phyloP scores from a whole-genome alignment of 2,329 filamentous ascomycete species.

The Pseudogymnoascus verrucosus region DNA sequence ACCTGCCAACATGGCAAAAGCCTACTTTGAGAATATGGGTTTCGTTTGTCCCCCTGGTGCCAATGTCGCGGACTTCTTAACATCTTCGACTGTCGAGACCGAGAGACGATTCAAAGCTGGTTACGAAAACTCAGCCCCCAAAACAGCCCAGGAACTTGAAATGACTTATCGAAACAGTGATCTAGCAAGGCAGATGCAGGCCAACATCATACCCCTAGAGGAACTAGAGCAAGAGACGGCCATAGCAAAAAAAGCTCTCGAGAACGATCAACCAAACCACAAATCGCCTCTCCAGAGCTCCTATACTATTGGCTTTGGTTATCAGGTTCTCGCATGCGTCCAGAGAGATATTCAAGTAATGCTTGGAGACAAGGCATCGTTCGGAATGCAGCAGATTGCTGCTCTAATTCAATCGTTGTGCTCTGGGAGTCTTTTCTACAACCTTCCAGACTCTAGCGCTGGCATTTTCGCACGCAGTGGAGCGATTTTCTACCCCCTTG shows the following conservation, averaged over 20 bases:
- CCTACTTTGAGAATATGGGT: conserved; percentile 57
- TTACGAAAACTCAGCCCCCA: conserved; percentile 35
- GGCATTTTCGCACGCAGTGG: conserved; percentile 59
- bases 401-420: conserved; percentile 54
- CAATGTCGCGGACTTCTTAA: conserved; percentile 59
- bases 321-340: conserved; percentile 49
- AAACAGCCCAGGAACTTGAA: conserved; percentile 38
- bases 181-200: conserved; percentile 42
- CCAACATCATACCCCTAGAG: conserved; percentile 9
- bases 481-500: conserved; percentile 50
- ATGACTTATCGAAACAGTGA: conserved; percentile 43
- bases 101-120: conserved; percentile 53
- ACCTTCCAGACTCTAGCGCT: conserved; percentile 46
- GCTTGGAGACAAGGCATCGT: conserved; percentile 55
- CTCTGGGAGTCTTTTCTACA: conserved; percentile 60
- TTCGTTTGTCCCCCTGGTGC: conserved; percentile 55
- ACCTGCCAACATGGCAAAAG: conserved; percentile 46
- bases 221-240: conserved; percentile 51
- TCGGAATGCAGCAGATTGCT: conserved; percentile 53
- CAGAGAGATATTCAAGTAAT: conserved; percentile 57
- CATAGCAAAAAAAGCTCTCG: conserved; percentile 27
- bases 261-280: conserved; percentile 31
- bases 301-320: conserved; percentile 38
- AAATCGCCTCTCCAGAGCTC: conserved; percentile 39
- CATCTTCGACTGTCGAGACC: conserved; percentile 56